Evolutionary conservation across 805 yeast genomes (phyloP), one percentile per base, ranked within the genome.

Genomic region (Hanseniaspora jakobsenii): DNA sequence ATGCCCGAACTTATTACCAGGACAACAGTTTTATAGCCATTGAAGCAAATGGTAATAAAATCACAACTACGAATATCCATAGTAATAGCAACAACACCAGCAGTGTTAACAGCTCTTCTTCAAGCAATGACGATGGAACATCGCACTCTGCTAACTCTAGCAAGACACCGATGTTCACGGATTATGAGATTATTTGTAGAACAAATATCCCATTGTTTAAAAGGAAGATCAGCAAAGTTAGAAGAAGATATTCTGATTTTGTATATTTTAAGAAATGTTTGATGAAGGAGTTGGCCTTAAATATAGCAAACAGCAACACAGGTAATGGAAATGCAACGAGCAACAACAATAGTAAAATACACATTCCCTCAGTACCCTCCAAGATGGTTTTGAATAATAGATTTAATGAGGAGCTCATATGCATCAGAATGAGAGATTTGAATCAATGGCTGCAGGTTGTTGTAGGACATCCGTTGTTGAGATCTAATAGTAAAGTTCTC

Each of bases 391-490:
- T 78, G 41, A 66, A 71, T 22, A 80, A 81, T 59, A 70, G 89
- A 50, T 87, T 87, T 60, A 75, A 77, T 48, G 91, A 83, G 48
- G 78, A 81, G 34, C 78, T 80, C 48, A 86, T 91, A 47, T 94
- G 84, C 55, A 77, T 76, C 40, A 71, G 98, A 55, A 66, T 94
- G 47, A 73, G 72, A 52, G 96, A 95, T 0, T 66, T 89, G 36
- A 94, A 86, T 60, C 73, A 74, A 55, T 89, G 93, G 63, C 59
- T 91, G 32, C 69, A 66, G 35, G 68, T 75, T 14, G 94, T 87
- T 16, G 91, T 93, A 12, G 91, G 95, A 10, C 98, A 89, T 60
- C 98, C 98, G 1, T 63, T 89, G 49, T 64, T 89, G 48, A 97
- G 91, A 63, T 81, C 95, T 0, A 93, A 94, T 0, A 71, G 89